These are phyloP conservation scores for Cunninghamia lanceolata DNA, from an alignment of 75 land plant species.

Conservation along the genomic window DNA sequence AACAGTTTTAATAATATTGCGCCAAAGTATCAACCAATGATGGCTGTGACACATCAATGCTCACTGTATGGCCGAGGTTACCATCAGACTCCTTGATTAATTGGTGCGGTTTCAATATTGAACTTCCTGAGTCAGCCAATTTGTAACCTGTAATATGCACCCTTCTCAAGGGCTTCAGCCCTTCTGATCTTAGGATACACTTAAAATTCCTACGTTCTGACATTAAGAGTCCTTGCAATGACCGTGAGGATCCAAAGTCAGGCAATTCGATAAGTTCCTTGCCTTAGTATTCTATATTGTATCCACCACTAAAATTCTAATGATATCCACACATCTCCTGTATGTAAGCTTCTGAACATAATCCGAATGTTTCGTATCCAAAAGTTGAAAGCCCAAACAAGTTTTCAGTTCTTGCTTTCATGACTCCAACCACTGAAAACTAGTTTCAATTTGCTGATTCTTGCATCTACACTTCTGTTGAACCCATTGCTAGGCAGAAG, in stretches of 20 bases:
- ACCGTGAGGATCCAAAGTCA: neutral
- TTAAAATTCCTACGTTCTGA: neutral
- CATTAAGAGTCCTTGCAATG: conserved; percentile 6
- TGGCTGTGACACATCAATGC: too few species aligned
- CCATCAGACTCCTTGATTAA: conserved; percentile 12
- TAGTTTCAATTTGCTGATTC: too few species aligned
- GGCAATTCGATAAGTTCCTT: neutral
- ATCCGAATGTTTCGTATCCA: conserved; percentile 8
- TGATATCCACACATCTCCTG: conserved; percentile 51
- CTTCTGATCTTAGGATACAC: neutral
- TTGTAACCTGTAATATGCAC: neutral
- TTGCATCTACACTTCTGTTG: too few species aligned
- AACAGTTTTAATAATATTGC: too few species aligned
- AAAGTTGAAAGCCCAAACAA: neutral
- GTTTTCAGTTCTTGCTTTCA: conserved; percentile 31
- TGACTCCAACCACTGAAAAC: too few species aligned
- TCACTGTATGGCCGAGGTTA: too few species aligned
- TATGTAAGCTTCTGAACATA: conserved; percentile 39
- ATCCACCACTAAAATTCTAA: conserved; percentile 65
- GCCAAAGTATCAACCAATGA: too few species aligned
- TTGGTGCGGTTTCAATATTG: neutral
- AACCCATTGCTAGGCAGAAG: too few species aligned
- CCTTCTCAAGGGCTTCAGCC: neutral
- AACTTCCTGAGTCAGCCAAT: too few species aligned
- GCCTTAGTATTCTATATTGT: conserved; percentile 44